Percentiles rank a stretch among this genome's conserved stretches.
Evolutionary conservation across 2,329 filamentous ascomycete genomes (phyloP).

Genomic region (Ceratocystis diversiconidia): DNA sequence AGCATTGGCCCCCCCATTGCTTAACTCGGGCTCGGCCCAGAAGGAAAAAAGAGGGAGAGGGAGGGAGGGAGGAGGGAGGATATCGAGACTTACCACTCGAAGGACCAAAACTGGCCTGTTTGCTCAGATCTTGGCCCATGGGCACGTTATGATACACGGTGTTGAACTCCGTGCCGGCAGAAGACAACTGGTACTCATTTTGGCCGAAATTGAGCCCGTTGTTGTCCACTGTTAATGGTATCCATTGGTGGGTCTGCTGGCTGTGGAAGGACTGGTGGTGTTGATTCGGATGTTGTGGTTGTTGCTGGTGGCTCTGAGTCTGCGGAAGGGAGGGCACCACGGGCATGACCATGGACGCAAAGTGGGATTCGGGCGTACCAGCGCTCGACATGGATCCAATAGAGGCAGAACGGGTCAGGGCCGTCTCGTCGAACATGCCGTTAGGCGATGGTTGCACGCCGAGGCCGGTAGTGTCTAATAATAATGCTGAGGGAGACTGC

Average conservation of each 20-base stretch:
- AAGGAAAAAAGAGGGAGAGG: neutral
- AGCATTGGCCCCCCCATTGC: neutral
- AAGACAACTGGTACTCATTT: slow-evolving; percentile 31
- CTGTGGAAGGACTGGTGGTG: slow-evolving; percentile 34
- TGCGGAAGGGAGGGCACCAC: neutral
- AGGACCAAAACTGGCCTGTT: neutral
- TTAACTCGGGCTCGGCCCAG: neutral
- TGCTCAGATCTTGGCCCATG: neutral
- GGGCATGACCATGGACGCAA: slow-evolving; percentile 8
- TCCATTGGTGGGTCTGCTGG: slow-evolving; percentile 33
- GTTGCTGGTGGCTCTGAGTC: slow-evolving; percentile 3
- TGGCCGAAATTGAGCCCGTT: slow-evolving; percentile 24
- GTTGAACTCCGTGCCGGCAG: slow-evolving; percentile 2
- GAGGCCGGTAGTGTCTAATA: neutral
- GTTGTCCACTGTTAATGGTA: slow-evolving; percentile 30
- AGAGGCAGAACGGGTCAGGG: slow-evolving; percentile 12
- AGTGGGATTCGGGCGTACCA: slow-evolving; percentile 9
- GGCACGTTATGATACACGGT: slow-evolving; percentile 1
- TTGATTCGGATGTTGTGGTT: neutral
- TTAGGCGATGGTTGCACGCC: neutral
- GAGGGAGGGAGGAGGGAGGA: neutral
- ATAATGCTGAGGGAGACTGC: neutral
- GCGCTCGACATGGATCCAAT: slow-evolving; percentile 10
- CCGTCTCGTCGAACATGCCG: slow-evolving; percentile 2
- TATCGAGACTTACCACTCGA: neutral